A percentile compares a stretch with the other conserved stretches of the same genome.
Evolutionary conservation across 2,329 filamentous ascomycete species (phyloP).

Genomic region (Fusarium liriodendri): DNA sequence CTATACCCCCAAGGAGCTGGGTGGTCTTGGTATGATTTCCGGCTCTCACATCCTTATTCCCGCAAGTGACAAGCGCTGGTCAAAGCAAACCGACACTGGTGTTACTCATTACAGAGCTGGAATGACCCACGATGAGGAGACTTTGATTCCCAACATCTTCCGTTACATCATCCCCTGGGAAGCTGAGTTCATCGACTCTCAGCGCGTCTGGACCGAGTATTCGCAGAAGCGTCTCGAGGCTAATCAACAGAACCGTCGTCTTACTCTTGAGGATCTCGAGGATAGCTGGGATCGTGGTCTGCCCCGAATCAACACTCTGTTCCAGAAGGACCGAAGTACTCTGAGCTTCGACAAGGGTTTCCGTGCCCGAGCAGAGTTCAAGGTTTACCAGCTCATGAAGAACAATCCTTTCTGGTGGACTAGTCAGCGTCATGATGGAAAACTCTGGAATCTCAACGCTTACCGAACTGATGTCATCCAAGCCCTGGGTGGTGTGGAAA

Average conservation of each 20-base stretch:
- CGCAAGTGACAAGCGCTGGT: constrained; percentile 97
- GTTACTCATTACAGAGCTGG: constrained; percentile 97
- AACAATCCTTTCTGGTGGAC: constrained; percentile 99
- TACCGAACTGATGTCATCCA: constrained; percentile 98
- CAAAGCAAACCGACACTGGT: constrained; percentile 95
- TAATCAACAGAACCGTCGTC: constrained; percentile 93
- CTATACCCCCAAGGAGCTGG: constrained; percentile 97
- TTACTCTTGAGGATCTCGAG: constrained; percentile 95
- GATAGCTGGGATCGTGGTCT: constrained; percentile 99
- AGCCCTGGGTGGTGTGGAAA: constrained; percentile 94
- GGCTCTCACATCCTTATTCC: constrained; percentile 98
- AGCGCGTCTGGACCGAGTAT: constrained; percentile 99
- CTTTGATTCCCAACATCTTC: constrained; percentile 98
- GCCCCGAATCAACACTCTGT: constrained; percentile 97
- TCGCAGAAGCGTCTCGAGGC: constrained; percentile 97
- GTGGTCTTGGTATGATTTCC: constrained; percentile 98
- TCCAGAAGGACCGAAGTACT: constrained; percentile 98
- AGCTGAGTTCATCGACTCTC: constrained; percentile 98
- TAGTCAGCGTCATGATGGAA: constrained; percentile 95
- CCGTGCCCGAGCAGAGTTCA: constrained; percentile 94
- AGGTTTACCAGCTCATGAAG: constrained; percentile 99
- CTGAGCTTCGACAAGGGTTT: constrained; percentile 99
- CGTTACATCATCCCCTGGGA: constrained; percentile 99
- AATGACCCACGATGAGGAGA: constrained; percentile 99
- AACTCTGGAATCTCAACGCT: constrained; percentile 95